Conservation (phyloP, 768 basidiomycete species). For the Cystobasidium tubakii region DNA sequence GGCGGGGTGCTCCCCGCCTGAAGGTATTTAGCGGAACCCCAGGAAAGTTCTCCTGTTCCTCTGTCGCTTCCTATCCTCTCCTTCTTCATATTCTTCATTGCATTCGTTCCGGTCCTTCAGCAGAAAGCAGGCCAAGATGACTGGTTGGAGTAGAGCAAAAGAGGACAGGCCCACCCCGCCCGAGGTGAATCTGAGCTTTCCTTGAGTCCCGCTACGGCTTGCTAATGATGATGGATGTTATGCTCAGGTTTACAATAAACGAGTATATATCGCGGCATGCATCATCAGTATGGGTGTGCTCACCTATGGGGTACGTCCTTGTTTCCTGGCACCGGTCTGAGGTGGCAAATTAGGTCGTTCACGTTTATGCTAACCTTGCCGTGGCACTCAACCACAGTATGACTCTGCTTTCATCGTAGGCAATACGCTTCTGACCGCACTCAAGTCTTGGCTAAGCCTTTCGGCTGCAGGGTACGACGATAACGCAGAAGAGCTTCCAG, state of each 20-base stretch:
- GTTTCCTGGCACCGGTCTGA: background rate
- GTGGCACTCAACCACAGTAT: background rate
- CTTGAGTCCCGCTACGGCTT: too few relatives aligned
- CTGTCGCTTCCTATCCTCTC: background rate
- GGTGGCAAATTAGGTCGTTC: background rate
- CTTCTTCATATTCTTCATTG: background rate
- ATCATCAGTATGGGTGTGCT: constrained; percentile 6
- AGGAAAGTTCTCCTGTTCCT: background rate
- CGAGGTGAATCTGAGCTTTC: background rate
- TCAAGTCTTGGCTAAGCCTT: background rate
- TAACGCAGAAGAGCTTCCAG: constrained; percentile 9
- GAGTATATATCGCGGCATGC: constrained; percentile 9
- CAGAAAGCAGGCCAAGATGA: too few relatives aligned
- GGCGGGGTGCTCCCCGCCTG: background rate
- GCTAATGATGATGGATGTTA: background rate
- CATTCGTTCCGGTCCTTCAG: too few relatives aligned
- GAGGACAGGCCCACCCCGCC: constrained; percentile 13
- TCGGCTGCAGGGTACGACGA: background rate
- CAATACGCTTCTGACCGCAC: background rate
- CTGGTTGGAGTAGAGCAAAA: background rate
- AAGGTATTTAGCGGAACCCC: background rate
- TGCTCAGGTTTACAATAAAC: background rate
- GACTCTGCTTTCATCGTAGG: constrained; percentile 16
- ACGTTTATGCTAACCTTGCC: background rate
- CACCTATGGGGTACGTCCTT: background rate